Base-by-base conservation (phyloP, 768 basidiomycete genomes). In the Suillus ampliporus region DNA sequence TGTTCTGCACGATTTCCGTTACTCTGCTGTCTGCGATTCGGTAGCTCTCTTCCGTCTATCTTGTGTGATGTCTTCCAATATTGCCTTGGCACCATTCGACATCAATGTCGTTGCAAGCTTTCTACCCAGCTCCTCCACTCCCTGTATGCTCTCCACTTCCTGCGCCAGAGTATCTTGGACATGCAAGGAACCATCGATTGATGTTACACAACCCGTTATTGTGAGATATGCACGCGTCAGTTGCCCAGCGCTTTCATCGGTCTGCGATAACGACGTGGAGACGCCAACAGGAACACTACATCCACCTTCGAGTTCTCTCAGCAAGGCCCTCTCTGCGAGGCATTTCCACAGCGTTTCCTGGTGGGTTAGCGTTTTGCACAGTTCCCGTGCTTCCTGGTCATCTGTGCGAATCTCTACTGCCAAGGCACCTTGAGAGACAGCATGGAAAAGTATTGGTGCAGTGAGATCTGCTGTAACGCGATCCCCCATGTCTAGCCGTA, bases 211-310 rank as follows among this genome's bases (percentile, higher is more conserved):
- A 0, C 91, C 93, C 5, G 87, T 87, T 56, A 99, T 75, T 58
- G 80, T 83, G 63, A 99, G 77, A 44, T 69, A 53, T 6, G 61
- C 69, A 34, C 47, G 56, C 2, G 23, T 56, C 40, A 61, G 57
- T 61, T 40, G 62, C 19, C 72, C 78, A 0, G 75, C 80, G 28
- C 72, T 78, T 43, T 69, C 69, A 14, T 69, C 69, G 6, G 66
- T 65, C 13, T 72, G 70, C 17, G 75, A 74, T 61, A 90, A 74
- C 51, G 73, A 77, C 35, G 86, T 88, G 57, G 82, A 79, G 34
- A 94, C 89, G 4, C 96, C 97, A 17, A 99, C 95, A 3, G 97
- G 97, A 0, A 99, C 96, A 64, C 93, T 95, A 78, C 97, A 99
- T 28, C 97, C 97, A 34, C 97, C 97, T 76, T 99, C 97, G 58